These are phyloP conservation scores for Geoglossum glabrum DNA, from an alignment of 495 filamentous ascomycete species.

Conservation along the genomic window DNA sequence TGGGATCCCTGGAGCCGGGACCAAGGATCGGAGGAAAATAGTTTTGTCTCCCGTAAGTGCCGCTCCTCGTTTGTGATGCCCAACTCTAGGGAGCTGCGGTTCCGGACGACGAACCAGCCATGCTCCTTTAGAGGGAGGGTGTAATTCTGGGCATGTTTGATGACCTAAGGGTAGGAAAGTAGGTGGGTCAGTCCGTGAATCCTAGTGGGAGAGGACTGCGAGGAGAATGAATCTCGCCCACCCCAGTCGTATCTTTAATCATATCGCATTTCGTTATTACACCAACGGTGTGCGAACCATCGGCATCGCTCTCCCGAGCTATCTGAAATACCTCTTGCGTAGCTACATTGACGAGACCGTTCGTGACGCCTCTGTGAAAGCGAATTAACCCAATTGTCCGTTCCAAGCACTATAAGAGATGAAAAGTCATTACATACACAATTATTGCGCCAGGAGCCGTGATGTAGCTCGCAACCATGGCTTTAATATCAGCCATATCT, in stretches of 20 bases:
- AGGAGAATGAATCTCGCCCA: not conserved
- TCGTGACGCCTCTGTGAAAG: slow-evolving; percentile 32
- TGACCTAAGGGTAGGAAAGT: not conserved
- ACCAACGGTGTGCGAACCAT: slow-evolving; percentile 32
- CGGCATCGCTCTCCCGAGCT: slow-evolving; percentile 27
- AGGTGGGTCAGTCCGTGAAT: not conserved
- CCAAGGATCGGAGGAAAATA: slow-evolving; percentile 26
- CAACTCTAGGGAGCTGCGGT: not conserved
- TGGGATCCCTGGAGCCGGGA: slow-evolving; percentile 21
- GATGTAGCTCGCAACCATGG: slow-evolving; percentile 36
- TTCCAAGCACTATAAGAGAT: not conserved
- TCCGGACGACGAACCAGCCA: slow-evolving; percentile 3
- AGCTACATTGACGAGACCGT: slow-evolving; percentile 26
- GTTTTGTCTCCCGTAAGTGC: slow-evolving; percentile 15
- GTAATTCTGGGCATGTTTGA: not conserved
- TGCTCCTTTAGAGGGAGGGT: not conserved
- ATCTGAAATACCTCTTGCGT: slow-evolving; percentile 38
- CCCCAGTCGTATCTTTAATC: not conserved
- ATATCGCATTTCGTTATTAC: slow-evolving; percentile 14
- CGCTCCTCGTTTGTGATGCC: slow-evolving; percentile 12
- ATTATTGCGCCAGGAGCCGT: slow-evolving; percentile 24
- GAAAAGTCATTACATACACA: not conserved
- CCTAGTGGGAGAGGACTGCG: not conserved
- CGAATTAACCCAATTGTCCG: not conserved
- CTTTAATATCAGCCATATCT: slow-evolving; percentile 27